Percentiles rank a stretch among this genome's conserved stretches.
Evolutionary conservation across 2,329 filamentous ascomycete genomes (phyloP).

Genomic region (Aphanocladium album): DNA sequence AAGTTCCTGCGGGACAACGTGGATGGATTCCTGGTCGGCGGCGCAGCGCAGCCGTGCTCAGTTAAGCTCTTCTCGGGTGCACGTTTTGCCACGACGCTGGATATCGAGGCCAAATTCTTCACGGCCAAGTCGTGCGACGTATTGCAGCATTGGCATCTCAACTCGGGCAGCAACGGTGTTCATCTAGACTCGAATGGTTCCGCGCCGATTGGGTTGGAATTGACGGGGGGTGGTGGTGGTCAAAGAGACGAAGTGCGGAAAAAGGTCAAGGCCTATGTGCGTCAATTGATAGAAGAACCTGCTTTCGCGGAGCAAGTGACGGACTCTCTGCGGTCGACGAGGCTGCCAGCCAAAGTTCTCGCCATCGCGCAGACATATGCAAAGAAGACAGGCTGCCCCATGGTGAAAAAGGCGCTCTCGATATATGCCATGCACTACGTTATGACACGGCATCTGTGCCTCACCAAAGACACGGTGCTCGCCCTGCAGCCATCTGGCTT

Average conservation of each 20-base stretch:
- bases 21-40: constrained; percentile 36
- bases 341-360: constrained; percentile 42
- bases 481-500: constrained; percentile 37
- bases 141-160: constrained; percentile 47
- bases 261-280: constrained; percentile 43
- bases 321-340: constrained; percentile 38
- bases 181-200: constrained; percentile 38
- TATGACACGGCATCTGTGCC: constrained; percentile 49
- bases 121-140: constrained; percentile 43
- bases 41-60: constrained; percentile 35
- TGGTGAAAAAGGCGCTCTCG: constrained; percentile 49
- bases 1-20: constrained; percentile 47
- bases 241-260: constrained; percentile 43
- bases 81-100: constrained; percentile 39
- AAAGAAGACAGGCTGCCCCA: constrained; percentile 38
- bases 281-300: constrained; percentile 44
- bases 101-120: constrained; percentile 49
- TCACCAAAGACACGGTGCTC: constrained; percentile 40
- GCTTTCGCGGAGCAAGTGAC: constrained; percentile 47
- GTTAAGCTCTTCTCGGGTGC: constrained; percentile 46
- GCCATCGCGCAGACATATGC: constrained; percentile 44
- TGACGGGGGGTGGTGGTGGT: constrained; percentile 27
- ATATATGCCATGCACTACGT: constrained; percentile 55
- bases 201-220: constrained; percentile 47
- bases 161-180: constrained; percentile 30